Base-by-base conservation (phyloP, 192 early-diverging fungal genomes). In the Entomortierella parvispora region DNA sequence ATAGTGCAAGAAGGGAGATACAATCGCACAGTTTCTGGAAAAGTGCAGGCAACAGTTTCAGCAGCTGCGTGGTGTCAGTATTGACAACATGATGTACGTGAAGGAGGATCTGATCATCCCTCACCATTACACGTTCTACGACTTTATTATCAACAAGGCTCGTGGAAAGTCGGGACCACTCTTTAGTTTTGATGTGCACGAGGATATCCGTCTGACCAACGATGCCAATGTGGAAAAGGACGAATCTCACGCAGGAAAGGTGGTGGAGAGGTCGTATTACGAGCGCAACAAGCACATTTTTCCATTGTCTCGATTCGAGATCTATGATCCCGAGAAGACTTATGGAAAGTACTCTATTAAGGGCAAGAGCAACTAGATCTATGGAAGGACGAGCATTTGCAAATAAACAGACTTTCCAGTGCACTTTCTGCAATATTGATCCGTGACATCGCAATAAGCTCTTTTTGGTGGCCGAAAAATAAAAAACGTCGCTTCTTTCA, bases 41-140 rank as follows among this genome's bases (percentile, higher is more conserved):
- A 89, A 89, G 14, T 94, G 92, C 68, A 86, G 91, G 6, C 84
- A 87, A 23, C 94, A 98, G 69, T 91, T 93, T 45, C 88, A 91
- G 34, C 90, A 98, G 71, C 68, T 98, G 25, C 89, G 94, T 9
- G 84, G 89, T 9, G 80, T 91, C 15, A 93, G 90, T 54, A 92
- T 91, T 23, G 97, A 97, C 64, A 92, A 93, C 62, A 58, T 98
- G 70, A 85, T 98, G 54, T 97, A 94, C 70, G 85, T 97, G 42
- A 98, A 98, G 80, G 95, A 97, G 81, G 96, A 97, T 86, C 72
- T 98, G 57, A 96, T 98, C 57, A 94, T 98, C 62, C 97, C 97
- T 22, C 96, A 97, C 76, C 91, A 93, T 61, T 91, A 90, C 63
- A 90, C 93, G 25, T 93, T 94, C 68, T 98, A 98, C 82, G 97